These are phyloP conservation scores for Penicillium antarcticum DNA, from an alignment of 495 filamentous ascomycete species.

Conservation along the genomic window DNA sequence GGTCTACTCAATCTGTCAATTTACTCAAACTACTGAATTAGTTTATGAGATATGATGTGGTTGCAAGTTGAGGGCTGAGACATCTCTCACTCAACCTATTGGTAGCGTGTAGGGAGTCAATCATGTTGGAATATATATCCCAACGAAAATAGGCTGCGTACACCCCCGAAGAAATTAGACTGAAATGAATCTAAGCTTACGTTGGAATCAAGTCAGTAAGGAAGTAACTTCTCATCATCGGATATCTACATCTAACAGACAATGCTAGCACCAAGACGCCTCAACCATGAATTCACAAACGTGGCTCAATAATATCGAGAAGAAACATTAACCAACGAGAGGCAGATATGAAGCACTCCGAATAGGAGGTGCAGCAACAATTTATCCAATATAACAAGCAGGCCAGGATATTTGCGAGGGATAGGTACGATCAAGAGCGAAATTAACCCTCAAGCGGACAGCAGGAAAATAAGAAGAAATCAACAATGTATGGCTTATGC, in stretches of 20 bases:
- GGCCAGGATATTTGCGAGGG: not conserved
- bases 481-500: slow-evolving; percentile 15
- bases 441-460: slow-evolving; percentile 3
- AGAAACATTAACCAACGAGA: not conserved
- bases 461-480: not conserved
- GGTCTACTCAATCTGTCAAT: not conserved
- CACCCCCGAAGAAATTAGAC: too few species aligned
- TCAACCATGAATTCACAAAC: not conserved
- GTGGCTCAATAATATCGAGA: not conserved
- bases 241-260: not conserved
- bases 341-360: not conserved
- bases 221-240: not conserved
- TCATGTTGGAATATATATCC: too few species aligned
- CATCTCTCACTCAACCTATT: not conserved
- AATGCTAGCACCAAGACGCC: not conserved
- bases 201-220: not conserved
- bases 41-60: not conserved
- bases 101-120: too few species aligned
- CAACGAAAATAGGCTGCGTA: too few species aligned
- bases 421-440: not conserved
- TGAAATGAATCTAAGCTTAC: not conserved
- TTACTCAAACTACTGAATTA: too few species aligned
- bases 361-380: not conserved
- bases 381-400: not conserved
- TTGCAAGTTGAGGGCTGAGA: not conserved